Evolutionary conservation across 1,284 basidiomycete genomes (phyloP).

Genomic region (Cerioporus squamosus): DNA sequence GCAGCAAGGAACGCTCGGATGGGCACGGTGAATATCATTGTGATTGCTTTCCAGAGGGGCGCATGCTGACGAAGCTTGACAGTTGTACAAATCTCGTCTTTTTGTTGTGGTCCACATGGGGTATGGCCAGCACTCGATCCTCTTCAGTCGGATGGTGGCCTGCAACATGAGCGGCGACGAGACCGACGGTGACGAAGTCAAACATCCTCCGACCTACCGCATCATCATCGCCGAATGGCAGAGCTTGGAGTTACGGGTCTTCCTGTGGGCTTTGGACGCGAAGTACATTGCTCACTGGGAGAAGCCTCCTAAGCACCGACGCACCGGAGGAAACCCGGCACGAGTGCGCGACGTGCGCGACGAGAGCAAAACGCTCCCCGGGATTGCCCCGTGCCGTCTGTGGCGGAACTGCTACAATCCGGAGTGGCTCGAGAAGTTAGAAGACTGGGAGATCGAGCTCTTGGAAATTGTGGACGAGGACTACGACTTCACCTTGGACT

Average conservation of each 20-base stretch:
- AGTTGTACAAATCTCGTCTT: background rate
- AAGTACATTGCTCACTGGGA: background rate
- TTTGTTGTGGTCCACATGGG: background rate
- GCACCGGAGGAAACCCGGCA: background rate
- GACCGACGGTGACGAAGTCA: background rate
- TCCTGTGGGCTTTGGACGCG: constrained; percentile 1
- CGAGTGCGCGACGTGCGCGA: background rate
- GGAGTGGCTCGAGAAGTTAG: background rate
- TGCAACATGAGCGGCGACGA: background rate
- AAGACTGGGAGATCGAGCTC: background rate
- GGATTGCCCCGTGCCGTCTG: background rate
- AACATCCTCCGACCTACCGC: background rate
- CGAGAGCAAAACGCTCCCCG: background rate
- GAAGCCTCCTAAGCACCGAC: background rate
- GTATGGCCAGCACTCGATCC: background rate
- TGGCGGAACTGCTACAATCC: constrained; percentile 5
- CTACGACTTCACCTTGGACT: background rate
- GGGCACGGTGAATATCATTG: too few species aligned
- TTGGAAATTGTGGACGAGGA: background rate
- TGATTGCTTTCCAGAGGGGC: too few species aligned
- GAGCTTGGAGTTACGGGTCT: background rate
- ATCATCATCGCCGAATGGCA: background rate
- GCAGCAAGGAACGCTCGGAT: too few species aligned
- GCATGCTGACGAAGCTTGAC: too few species aligned
- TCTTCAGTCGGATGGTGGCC: background rate